Evolutionary conservation across 2,329 filamentous ascomycete species (phyloP).

Genomic region (Aspergillus luchuensis): DNA sequence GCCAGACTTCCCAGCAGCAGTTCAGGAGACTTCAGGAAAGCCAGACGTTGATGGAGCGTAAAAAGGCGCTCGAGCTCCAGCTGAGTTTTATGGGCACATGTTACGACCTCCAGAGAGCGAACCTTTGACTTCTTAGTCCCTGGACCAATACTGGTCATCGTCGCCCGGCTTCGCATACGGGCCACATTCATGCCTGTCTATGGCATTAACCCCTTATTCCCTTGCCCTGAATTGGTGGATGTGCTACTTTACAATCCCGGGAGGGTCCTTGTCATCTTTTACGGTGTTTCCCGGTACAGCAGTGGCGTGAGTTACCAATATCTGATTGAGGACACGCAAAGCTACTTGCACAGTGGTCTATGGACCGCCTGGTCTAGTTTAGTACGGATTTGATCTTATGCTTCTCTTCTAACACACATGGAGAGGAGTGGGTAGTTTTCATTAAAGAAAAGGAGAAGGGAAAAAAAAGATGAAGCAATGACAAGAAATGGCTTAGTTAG

Average conservation of each 20-base stretch:
- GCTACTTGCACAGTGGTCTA: background rate
- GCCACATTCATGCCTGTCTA: conserved; percentile 30
- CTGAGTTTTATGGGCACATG: conserved; percentile 42
- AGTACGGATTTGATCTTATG: background rate
- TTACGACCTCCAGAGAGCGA: conserved; percentile 41
- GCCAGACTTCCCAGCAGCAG: conserved; percentile 38
- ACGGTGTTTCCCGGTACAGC: conserved; percentile 31
- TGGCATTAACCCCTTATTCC: conserved; percentile 34
- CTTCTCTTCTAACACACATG: background rate
- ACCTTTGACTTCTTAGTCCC: conserved; percentile 32
- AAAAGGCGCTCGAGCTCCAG: conserved; percentile 41
- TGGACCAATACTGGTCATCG: conserved; percentile 36
- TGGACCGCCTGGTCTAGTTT: background rate
- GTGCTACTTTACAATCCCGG: background rate
- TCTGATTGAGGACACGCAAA: background rate
- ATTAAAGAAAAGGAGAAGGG: background rate
- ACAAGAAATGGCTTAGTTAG: background rate
- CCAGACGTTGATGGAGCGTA: conserved; percentile 36
- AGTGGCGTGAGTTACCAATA: conserved; percentile 26
- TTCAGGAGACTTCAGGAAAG: conserved; percentile 39
- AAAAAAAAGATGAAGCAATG: background rate
- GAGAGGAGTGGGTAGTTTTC: background rate
- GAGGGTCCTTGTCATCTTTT: conserved; percentile 13
- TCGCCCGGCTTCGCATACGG: conserved; percentile 37
- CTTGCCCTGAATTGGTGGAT: conserved; percentile 17